Evolutionary conservation across 352 stramenopile genomes (phyloP).

Genomic region (Aphanomyces euteiches): DNA sequence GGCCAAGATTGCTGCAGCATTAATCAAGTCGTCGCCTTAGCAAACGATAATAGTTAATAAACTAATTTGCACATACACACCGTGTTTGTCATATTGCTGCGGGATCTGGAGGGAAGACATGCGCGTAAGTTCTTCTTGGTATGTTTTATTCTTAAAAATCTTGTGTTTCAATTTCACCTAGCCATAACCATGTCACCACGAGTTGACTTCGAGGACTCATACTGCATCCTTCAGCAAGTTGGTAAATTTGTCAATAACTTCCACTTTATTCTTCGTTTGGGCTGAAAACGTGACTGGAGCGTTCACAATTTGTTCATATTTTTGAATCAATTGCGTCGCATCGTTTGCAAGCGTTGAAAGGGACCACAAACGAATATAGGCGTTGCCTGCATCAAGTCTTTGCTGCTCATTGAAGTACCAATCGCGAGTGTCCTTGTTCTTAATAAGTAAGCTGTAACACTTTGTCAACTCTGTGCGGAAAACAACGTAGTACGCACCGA

Average conservation of each 20-base stretch:
- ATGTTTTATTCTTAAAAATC: slow-evolving; percentile 78
- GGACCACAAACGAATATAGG: slow-evolving; percentile 71
- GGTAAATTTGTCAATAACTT: slow-evolving; percentile 83
- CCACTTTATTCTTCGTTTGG: slow-evolving; percentile 68
- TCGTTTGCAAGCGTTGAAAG: slow-evolving; percentile 78
- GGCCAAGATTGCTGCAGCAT: slow-evolving; percentile 54
- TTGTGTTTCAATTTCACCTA: slow-evolving; percentile 82
- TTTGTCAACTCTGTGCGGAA: neutral
- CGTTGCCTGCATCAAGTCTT: slow-evolving; percentile 66
- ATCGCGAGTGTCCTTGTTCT: slow-evolving; percentile 83
- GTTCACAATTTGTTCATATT: slow-evolving; percentile 66
- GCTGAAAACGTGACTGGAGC: slow-evolving; percentile 59
- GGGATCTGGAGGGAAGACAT: slow-evolving; percentile 57
- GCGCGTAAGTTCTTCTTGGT: slow-evolving; percentile 48
- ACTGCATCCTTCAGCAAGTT: slow-evolving; percentile 77
- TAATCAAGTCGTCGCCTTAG: slow-evolving; percentile 49
- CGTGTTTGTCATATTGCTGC: slow-evolving; percentile 68
- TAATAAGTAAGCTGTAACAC: slow-evolving; percentile 58
- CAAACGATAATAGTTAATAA: neutral
- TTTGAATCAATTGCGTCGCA: slow-evolving; percentile 65
- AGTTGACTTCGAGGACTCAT: neutral
- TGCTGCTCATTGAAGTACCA: slow-evolving; percentile 83
- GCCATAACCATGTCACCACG: no score
- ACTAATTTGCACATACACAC: slow-evolving; percentile 6
- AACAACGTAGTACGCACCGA: slow-evolving; percentile 33